phyloP scores from a whole-genome alignment of 2,329 filamentous ascomycete species.

The Penicillium sp. region DNA sequence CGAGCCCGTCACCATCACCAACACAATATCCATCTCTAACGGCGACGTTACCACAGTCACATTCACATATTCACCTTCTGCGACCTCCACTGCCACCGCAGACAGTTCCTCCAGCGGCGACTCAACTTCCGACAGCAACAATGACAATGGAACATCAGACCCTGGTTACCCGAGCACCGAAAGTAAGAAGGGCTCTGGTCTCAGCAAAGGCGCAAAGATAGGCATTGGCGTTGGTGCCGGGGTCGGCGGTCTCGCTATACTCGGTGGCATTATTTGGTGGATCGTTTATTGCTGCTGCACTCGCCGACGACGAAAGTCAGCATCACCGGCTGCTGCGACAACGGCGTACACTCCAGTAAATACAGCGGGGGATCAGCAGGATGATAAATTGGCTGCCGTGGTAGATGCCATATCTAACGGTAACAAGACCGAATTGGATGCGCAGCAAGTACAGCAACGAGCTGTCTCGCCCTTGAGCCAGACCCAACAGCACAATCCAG shows the following conservation, averaged over 20 bases:
- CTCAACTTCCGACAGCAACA: neutral
- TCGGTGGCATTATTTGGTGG: neutral
- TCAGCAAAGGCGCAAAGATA: slow-evolving; percentile 11
- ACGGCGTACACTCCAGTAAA: neutral
- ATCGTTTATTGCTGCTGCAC: slow-evolving; percentile 1
- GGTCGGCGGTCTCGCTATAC: slow-evolving; percentile 5
- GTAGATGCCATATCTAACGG: neutral
- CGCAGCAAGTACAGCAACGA: slow-evolving; percentile 3
- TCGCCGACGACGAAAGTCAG: neutral
- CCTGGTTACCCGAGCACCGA: neutral
- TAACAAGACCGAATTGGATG: slow-evolving; percentile 8
- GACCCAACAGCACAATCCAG: slow-evolving; percentile 2
- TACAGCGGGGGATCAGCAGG: neutral
- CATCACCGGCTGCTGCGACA: neutral
- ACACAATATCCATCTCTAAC: slow-evolving; percentile 1
- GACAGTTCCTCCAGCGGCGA: neutral
- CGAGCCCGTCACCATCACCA: neutral
- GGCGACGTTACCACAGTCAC: neutral
- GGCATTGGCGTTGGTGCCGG: slow-evolving; percentile 10
- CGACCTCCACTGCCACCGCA: neutral
- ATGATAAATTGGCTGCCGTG: neutral
- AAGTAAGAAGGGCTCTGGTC: neutral
- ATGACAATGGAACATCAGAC: neutral
- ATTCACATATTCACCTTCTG: slow-evolving; percentile 4
- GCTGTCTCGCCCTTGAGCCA: neutral